phyloP scores from a whole-genome alignment of 164 flowering plant species.

The Vitis labrusca region DNA sequence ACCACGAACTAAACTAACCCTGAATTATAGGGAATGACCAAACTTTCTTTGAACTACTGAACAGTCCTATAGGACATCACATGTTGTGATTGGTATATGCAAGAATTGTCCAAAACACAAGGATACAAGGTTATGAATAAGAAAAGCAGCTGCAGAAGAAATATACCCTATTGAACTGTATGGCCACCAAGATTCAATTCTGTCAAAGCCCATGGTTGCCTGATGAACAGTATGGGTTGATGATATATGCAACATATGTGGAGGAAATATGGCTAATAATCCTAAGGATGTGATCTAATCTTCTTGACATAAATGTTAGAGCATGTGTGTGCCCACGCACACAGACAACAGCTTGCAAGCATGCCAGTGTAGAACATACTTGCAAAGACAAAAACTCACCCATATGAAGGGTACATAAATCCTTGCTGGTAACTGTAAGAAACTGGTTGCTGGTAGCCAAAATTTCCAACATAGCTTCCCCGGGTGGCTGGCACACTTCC shows the following conservation, averaged over 20 bases:
- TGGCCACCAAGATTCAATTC: not conserved
- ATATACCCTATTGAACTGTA: conserved; percentile 4
- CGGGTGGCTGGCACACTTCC: conserved; percentile 56
- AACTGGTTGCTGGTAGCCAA: conserved; percentile 78
- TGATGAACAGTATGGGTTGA: not conserved
- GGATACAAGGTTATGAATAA: not conserved
- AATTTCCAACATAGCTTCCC: conserved; percentile 59
- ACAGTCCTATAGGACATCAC: not conserved
- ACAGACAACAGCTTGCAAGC: no score
- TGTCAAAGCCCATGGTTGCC: not conserved
- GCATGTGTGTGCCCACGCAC: no score
- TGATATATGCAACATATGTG: not conserved
- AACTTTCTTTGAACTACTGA: conserved; percentile 1
- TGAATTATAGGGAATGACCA: conserved; percentile 10
- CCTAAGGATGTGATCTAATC: no score
- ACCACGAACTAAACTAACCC: conserved; percentile 4
- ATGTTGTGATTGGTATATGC: conserved; percentile 19
- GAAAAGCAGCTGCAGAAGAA: conserved; percentile 16
- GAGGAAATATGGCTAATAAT: not conserved
- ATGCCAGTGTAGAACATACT: no score
- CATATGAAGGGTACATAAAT: conserved; percentile 71
- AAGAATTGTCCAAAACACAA: not conserved
- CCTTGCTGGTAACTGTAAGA: conserved; percentile 81
- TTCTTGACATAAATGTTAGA: no score
- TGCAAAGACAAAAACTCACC: conserved; percentile 46